Conservation (phyloP, 345 rosid genomes). For the Sonneratia caseolaris region DNA sequence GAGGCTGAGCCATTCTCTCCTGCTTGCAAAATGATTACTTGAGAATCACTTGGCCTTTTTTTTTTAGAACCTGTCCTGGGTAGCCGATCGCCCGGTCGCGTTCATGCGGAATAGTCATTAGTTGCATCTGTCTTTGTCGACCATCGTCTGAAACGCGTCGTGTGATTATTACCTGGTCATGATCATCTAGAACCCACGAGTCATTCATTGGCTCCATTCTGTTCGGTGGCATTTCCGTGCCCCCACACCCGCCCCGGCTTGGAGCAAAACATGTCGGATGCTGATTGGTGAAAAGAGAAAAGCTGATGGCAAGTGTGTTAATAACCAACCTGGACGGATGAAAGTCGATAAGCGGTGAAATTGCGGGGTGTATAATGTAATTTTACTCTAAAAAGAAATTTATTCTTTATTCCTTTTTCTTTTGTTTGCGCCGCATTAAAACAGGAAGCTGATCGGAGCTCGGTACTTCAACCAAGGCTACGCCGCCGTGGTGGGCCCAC, state of each 20-base stretch:
- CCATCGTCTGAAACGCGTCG: too few relatives aligned
- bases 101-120: too few relatives aligned
- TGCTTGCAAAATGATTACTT: background rate
- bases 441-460: conserved; percentile 71
- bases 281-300: background rate
- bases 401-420: background rate
- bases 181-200: too few relatives aligned
- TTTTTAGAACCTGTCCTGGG: too few relatives aligned
- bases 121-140: too few relatives aligned
- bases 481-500: conserved; percentile 29
- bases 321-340: too few relatives aligned
- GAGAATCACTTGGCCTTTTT: background rate
- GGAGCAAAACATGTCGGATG: background rate
- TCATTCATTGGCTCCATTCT: too few relatives aligned
- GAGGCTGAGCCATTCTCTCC: background rate
- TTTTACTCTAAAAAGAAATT: background rate
- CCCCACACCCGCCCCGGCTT: too few relatives aligned
- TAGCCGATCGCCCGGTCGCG: too few relatives aligned
- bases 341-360: background rate
- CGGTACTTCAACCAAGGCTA: conserved; percentile 48
- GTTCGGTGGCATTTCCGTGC: too few relatives aligned
- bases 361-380: background rate
- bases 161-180: too few relatives aligned
- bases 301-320: background rate
- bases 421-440: background rate